Evolutionary conservation across 257 asterid species (phyloP), one percentile per base, ranked within the genome.

Genomic region (Anisodus acutangulus): DNA sequence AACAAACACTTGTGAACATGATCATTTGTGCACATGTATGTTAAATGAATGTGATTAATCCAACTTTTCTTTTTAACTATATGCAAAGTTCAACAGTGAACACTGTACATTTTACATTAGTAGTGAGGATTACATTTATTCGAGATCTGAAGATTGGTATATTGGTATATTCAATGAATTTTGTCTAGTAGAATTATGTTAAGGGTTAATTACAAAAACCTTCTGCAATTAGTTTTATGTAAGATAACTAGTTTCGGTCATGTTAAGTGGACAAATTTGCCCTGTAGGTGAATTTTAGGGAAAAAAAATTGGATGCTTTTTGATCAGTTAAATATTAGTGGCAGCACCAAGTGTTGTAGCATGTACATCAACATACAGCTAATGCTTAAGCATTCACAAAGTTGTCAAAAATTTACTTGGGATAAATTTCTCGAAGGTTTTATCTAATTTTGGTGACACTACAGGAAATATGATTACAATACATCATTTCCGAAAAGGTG

Each of bases 11-110:
- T 74, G 60, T 6, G 63, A 19, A 76, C 63, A 3, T 76, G 81
- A 26, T 76, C 35, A 76, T 22, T 49, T 76, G 16, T 51, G 2
- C 22, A 26, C 4, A 2, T 51, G 47, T 76, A 76, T 51, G 81
- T 26, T 76, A 35, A 76, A 51, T 51, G 47, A 76, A 15, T 76
- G 13, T 22, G 81, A 76, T 51, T 76, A 57, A 47, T 76, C 81
- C 37, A 76, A 2, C 45, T 74, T 47, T 74, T 22, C 55, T 72
- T 11, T 6, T 12, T 15, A 69, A 76, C 62, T 76, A 8, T 49
- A 74, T 12, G 62, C 43, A 74, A 26, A 49, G 45, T 60, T 51
- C 41, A 76, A 26, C 53, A 4, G 4, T 76, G 81, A 26, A 6
- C 47, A 4, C 8, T 26, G 15, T 76, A 22, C 63, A 53, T 76